These are phyloP conservation scores for Cornus kousa DNA, from an alignment of 148 eudicot species.

Conservation along the genomic window DNA sequence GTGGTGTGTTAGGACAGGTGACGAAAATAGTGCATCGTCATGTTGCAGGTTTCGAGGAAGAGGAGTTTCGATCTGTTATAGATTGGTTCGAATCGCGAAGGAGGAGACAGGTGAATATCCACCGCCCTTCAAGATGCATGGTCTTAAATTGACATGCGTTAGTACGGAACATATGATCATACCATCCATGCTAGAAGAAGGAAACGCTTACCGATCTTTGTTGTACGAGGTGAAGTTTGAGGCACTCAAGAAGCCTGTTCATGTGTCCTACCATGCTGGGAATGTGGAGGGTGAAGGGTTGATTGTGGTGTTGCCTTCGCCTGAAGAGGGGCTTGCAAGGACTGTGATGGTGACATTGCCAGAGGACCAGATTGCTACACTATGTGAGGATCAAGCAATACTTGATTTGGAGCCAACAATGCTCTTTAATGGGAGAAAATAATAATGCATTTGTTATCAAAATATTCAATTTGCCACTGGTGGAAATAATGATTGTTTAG, in stretches of 20 bases:
- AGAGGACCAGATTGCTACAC: not conserved
- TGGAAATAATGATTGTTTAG: no score
- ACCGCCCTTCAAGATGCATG: conserved; percentile 38
- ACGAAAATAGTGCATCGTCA: conserved; percentile 32
- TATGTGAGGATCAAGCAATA: not conserved
- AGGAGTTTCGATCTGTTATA: conserved; percentile 15
- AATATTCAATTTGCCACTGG: no score
- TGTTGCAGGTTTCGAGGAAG: conserved; percentile 31
- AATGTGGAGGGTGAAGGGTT: conserved; percentile 54
- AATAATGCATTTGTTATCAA: no score
- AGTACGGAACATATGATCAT: conserved; percentile 32
- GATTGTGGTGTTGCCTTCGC: conserved; percentile 15
- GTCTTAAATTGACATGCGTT: conserved; percentile 31
- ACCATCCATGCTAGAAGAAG: not conserved
- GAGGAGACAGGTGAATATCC: conserved; percentile 29
- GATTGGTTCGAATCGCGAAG: conserved; percentile 29
- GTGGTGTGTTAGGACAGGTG: conserved; percentile 18
- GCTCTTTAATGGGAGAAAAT: not conserved
- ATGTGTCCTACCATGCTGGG: conserved; percentile 50
- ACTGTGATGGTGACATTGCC: not conserved
- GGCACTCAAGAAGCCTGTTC: conserved; percentile 47
- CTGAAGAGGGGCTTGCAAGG: not conserved
- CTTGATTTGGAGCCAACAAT: not conserved
- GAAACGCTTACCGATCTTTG: conserved; percentile 16
- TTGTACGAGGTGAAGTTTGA: conserved; percentile 47